These are phyloP conservation scores for Aspergillus chevalieri DNA, from an alignment of 2,329 filamentous ascomycete genomes.

Conservation along the genomic window DNA sequence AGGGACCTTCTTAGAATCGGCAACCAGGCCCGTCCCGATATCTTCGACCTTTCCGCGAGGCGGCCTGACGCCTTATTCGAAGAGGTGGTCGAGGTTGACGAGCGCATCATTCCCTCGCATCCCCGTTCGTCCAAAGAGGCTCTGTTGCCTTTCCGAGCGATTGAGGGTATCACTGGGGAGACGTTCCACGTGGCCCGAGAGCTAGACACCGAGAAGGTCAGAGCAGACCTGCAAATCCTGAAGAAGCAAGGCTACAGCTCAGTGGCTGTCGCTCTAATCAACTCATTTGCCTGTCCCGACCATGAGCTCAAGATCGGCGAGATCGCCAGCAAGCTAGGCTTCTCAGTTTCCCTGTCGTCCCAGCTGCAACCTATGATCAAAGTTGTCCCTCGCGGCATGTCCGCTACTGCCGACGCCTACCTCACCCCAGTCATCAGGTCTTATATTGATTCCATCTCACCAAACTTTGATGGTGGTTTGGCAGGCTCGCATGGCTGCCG, in stretches of 20 bases:
- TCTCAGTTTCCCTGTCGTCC: conserved; percentile 70
- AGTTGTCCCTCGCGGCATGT: conserved; percentile 67
- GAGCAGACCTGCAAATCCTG: conserved; percentile 58
- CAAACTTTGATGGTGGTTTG: conserved; percentile 73
- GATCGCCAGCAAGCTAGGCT: conserved; percentile 72
- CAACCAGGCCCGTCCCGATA: conserved; percentile 81
- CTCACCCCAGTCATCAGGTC: conserved; percentile 72
- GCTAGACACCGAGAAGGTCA: conserved; percentile 50
- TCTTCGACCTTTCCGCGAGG: conserved; percentile 81
- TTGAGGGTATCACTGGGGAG: conserved; percentile 56
- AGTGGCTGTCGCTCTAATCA: conserved; percentile 81
- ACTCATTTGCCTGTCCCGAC: conserved; percentile 81
- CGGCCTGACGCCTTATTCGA: conserved; percentile 84
- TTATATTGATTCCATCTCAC: conserved; percentile 53
- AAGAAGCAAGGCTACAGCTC: conserved; percentile 66
- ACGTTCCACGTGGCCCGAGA: conserved; percentile 62
- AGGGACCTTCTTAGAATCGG: conserved; percentile 81
- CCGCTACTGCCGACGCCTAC: conserved; percentile 73
- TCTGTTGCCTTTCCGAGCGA: conserved; percentile 59
- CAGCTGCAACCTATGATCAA: conserved; percentile 84
- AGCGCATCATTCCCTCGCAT: conserved; percentile 73
- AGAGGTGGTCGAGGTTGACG: conserved; percentile 76
- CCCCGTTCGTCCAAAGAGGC: conserved; percentile 58
- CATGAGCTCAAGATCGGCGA: conserved; percentile 76
- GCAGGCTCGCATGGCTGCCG: conserved; percentile 65